Percentiles rank a stretch among this genome's conserved stretches.
Evolutionary conservation across 2,329 filamentous ascomycete genomes (phyloP).

Genomic region (Chalara sp.): DNA sequence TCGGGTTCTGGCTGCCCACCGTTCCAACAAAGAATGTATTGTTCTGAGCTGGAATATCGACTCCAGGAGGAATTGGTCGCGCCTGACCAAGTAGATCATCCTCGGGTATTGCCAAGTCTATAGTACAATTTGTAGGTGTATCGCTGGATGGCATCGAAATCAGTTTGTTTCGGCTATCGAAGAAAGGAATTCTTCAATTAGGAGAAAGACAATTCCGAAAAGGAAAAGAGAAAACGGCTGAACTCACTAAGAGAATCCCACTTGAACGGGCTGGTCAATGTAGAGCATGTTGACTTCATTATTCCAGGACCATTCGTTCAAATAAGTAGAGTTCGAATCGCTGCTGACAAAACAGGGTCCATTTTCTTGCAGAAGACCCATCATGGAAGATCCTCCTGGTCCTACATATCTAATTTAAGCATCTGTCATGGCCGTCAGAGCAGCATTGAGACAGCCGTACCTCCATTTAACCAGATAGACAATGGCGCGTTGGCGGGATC

Average conservation of each 20-base stretch:
- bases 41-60: conserved; percentile 36
- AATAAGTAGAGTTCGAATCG: conserved; percentile 36
- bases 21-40: conserved; percentile 48
- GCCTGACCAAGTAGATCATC: neutral
- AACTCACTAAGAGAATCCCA: conserved; percentile 45
- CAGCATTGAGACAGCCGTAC: conserved; percentile 55
- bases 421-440: conserved; percentile 24
- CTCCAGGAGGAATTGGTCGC: too few species aligned
- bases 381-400: conserved; percentile 36
- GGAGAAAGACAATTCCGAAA: too few species aligned
- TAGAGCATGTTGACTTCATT: conserved; percentile 45
- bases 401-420: neutral
- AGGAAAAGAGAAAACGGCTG: too few species aligned
- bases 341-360: conserved; percentile 35
- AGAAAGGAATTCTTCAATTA: too few species aligned
- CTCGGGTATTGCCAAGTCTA: neutral
- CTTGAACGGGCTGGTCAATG: conserved; percentile 55
- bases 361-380: conserved; percentile 30
- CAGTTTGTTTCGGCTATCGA: too few species aligned
- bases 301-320: conserved; percentile 57
- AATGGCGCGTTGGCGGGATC: conserved; percentile 40
- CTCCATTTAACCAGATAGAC: conserved; percentile 58
- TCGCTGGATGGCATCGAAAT: too few species aligned
- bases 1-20: conserved; percentile 21
- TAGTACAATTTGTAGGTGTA: neutral